A percentile compares a stretch with the other conserved stretches of the same genome.
phyloP scores from a whole-genome alignment of 1,139 yeast species.

The Blastobotrys apis region DNA sequence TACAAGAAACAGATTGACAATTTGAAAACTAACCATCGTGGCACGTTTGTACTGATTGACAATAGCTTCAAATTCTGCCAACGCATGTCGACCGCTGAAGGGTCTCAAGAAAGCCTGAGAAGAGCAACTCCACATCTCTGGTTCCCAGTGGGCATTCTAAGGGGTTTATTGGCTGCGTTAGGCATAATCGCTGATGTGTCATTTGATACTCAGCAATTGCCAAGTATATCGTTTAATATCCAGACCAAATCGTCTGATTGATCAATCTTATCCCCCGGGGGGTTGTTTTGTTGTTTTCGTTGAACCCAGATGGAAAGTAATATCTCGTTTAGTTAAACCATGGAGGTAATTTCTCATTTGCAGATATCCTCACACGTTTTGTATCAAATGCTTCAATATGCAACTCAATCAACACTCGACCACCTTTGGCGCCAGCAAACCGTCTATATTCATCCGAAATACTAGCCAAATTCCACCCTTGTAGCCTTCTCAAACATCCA shows the following conservation, averaged over 20 bases:
- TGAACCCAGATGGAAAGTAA: background rate
- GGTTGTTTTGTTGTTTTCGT: too few species aligned
- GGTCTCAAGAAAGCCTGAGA: constrained; percentile 18
- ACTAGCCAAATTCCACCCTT: constrained; percentile 94
- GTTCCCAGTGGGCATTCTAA: constrained; percentile 79
- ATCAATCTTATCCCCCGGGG: too few species aligned
- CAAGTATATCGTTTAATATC: constrained; percentile 67
- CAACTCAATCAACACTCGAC: constrained; percentile 84
- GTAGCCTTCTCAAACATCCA: constrained; percentile 84
- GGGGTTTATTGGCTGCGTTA: constrained; percentile 70
- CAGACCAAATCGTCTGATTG: constrained; percentile 41
- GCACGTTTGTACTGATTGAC: constrained; percentile 77
- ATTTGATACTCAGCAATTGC: constrained; percentile 58
- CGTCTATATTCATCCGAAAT: constrained; percentile 92
- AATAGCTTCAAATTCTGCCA: constrained; percentile 53
- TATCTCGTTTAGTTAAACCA: constrained; percentile 36
- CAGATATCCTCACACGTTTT: constrained; percentile 44
- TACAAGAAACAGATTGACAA: constrained; percentile 89
- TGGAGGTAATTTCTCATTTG: constrained; percentile 48
- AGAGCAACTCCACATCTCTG: constrained; percentile 51
- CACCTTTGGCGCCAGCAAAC: constrained; percentile 90
- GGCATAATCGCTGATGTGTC: constrained; percentile 64
- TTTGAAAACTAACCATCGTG: constrained; percentile 82
- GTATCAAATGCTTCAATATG: constrained; percentile 81
- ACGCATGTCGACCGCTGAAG: constrained; percentile 46